Evolutionary conservation across 1,284 basidiomycete species (phyloP).

Genomic region (Microbotryomycetes sp.): DNA sequence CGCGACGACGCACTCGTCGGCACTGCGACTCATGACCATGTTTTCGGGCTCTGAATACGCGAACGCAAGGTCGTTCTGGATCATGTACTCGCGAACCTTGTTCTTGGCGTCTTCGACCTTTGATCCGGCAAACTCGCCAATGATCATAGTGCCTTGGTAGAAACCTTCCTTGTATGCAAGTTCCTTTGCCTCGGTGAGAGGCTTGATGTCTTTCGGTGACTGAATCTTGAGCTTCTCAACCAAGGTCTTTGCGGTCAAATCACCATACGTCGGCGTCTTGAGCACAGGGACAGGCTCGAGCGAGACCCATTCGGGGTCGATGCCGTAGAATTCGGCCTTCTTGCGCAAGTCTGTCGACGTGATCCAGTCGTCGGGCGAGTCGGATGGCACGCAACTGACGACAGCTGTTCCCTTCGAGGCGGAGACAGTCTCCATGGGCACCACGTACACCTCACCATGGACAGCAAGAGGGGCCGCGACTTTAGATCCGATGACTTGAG

Average conservation of each 20-base stretch:
- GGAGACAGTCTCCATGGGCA: constrained; percentile 96
- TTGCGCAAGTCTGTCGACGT: constrained; percentile 89
- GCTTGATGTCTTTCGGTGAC: constrained; percentile 87
- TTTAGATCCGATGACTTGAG: constrained; percentile 77
- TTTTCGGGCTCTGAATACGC: constrained; percentile 96
- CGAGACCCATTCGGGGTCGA: constrained; percentile 81
- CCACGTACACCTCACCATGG: constrained; percentile 78
- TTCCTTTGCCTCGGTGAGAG: constrained; percentile 93
- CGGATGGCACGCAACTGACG: constrained; percentile 95
- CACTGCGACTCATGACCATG: constrained; percentile 77
- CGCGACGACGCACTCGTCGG: constrained; percentile 94
- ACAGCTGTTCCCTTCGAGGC: constrained; percentile 97
- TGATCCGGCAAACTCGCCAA: constrained; percentile 81
- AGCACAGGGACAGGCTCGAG: constrained; percentile 84
- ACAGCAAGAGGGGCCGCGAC: constrained; percentile 81
- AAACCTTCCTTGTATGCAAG: constrained; percentile 98
- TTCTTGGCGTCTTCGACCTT: constrained; percentile 84
- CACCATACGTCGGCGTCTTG: constrained; percentile 80
- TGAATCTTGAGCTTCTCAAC: constrained; percentile 90
- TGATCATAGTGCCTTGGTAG: constrained; percentile 82
- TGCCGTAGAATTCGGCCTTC: constrained; percentile 95
- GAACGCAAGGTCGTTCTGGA: constrained; percentile 68
- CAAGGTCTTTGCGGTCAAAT: constrained; percentile 81
- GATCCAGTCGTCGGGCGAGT: constrained; percentile 95
- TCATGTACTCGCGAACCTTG: constrained; percentile 79